phyloP scores from a whole-genome alignment of 164 flowering plant genomes.

The Tetrastigma voinierianum region DNA sequence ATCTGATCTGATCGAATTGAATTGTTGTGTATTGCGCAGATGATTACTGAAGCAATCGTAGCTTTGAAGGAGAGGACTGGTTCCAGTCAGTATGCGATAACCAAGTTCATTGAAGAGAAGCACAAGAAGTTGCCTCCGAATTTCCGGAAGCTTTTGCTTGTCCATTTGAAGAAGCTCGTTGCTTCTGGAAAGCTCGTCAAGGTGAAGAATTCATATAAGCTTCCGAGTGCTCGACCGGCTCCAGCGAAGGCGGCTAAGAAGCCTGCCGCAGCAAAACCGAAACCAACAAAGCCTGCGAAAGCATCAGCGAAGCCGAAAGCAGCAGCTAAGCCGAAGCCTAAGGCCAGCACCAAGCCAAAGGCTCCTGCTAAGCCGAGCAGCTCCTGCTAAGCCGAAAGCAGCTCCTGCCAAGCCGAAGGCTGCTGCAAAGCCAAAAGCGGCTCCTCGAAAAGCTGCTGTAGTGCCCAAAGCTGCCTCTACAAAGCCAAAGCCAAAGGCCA shows the following conservation, averaged over 20 bases:
- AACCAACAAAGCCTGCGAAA: conserved; percentile 10
- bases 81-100: conserved; percentile 43
- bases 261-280: conserved; percentile 22
- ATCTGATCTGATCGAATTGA: neutral
- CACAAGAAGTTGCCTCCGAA: conserved; percentile 35
- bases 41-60: conserved; percentile 45
- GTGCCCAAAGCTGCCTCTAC: conserved; percentile 14
- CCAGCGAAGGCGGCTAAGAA: conserved; percentile 19
- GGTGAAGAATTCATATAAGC: conserved; percentile 40
- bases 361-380: conserved; percentile 10
- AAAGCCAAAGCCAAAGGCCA: conserved; percentile 18
- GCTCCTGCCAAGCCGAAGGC: conserved; percentile 13
- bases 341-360: conserved; percentile 17
- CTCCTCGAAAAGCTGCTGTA: conserved; percentile 9
- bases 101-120: conserved; percentile 40
- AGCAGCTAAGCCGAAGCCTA: conserved; percentile 16
- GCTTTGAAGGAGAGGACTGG: conserved; percentile 41
- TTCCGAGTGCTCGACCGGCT: conserved; percentile 21
- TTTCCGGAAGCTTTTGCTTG: conserved; percentile 36
- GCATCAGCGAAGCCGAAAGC: conserved; percentile 13
- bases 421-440: conserved; percentile 24
- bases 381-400: conserved; percentile 10
- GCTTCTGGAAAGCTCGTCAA: conserved; percentile 32
- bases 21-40: conserved; percentile 21
- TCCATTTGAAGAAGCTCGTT: conserved; percentile 37